These are phyloP conservation scores for Solanum ahanhuiri DNA, from an alignment of 257 asterid genomes.

Conservation along the genomic window DNA sequence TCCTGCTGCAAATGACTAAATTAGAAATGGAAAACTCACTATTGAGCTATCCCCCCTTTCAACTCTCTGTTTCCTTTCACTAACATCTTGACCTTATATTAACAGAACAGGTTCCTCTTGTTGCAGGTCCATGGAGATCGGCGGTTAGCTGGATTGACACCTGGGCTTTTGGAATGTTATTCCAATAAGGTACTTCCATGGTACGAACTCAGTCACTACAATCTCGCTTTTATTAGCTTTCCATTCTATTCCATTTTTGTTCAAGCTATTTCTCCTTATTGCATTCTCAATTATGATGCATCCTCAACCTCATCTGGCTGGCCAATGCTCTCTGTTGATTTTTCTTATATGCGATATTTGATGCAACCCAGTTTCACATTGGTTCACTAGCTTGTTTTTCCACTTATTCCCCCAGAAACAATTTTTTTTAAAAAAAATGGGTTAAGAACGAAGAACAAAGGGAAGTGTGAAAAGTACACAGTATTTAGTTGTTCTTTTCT, in stretches of 20 bases:
- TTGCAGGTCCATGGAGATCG: constrained; percentile 52
- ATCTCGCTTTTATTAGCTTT: background rate
- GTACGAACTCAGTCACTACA: constrained; percentile 24
- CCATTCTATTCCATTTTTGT: background rate
- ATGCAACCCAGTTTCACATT: background rate
- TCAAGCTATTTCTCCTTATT: background rate
- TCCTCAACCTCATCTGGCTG: background rate
- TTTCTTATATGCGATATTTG: background rate
- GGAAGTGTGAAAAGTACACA: background rate
- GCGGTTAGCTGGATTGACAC: constrained; percentile 26
- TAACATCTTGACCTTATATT: background rate
- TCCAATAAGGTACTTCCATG: constrained; percentile 68
- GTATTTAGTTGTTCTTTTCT: background rate
- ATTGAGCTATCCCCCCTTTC: background rate
- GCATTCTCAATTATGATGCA: background rate
- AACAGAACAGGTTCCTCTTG: constrained; percentile 6
- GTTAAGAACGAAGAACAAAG: background rate
- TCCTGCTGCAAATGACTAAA: background rate
- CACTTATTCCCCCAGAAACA: background rate
- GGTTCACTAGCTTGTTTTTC: background rate
- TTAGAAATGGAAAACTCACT: background rate
- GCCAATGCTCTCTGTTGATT: background rate
- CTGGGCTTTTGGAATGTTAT: constrained; percentile 70
- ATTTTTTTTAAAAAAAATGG: too few species aligned
- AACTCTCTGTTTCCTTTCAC: background rate